These are phyloP conservation scores for Triticum monococcum DNA, from an alignment of 176 grass and related monocot species.

Conservation along the genomic window DNA sequence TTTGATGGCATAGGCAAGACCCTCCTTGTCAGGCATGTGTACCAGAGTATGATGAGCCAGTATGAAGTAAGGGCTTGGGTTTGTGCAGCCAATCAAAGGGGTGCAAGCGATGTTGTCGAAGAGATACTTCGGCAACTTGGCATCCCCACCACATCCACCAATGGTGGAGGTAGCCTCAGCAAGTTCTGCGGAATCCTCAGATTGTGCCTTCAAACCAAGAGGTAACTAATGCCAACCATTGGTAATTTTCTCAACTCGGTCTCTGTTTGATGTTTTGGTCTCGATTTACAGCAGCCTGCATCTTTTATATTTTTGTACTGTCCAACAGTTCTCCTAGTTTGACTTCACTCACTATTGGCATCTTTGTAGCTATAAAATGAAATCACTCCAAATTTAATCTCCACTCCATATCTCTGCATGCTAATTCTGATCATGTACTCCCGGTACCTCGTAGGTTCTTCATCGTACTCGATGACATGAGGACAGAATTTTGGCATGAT, in stretches of 20 bases:
- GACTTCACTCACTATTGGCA: no score
- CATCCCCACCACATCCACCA: neutral
- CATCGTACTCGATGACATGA: neutral
- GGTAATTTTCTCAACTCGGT: neutral
- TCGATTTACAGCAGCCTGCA: no score
- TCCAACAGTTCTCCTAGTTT: no score
- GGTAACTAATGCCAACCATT: neutral
- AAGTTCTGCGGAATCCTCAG: neutral
- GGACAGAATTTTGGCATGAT: neutral
- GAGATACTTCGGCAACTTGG: neutral
- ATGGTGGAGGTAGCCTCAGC: neutral
- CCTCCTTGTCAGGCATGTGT: neutral
- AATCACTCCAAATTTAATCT: no score
- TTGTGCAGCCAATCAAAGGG: neutral
- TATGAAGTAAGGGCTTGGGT: neutral
- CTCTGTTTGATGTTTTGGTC: no score
- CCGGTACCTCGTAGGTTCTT: neutral
- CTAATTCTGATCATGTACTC: no score
- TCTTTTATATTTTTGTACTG: no score
- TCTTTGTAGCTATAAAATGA: no score
- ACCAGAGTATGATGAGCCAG: no score
- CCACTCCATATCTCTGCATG: no score
- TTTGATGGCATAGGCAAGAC: neutral
- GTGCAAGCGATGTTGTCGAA: neutral
- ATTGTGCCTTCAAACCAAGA: neutral